Conservation (phyloP, 1,139 yeast species). For the Kurtzmaniella quercitrusa region DNA sequence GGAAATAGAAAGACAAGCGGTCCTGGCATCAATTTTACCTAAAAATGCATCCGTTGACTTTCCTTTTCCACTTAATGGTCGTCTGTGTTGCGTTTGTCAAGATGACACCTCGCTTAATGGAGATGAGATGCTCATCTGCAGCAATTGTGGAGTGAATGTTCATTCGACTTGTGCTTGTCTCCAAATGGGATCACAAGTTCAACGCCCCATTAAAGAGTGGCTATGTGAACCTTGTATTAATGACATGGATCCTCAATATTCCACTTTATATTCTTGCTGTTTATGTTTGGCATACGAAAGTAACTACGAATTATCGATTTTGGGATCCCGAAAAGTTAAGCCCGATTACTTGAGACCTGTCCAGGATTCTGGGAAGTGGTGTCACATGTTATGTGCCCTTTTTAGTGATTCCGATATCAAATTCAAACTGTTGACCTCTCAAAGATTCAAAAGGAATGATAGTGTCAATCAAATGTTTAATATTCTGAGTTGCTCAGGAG, state of each 20-base stretch:
- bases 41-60: slow-evolving; percentile 15
- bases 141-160: slow-evolving; percentile 65
- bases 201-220: slow-evolving; percentile 51
- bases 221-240: slow-evolving; percentile 80
- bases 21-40: slow-evolving; percentile 11
- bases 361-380: slow-evolving; percentile 63
- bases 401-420: slow-evolving; percentile 32
- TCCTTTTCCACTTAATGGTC: slow-evolving; percentile 22
- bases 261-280: slow-evolving; percentile 60
- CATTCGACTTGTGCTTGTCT: slow-evolving; percentile 74
- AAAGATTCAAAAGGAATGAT: slow-evolving; percentile 10
- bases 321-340: slow-evolving; percentile 35
- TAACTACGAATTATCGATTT: slow-evolving; percentile 41
- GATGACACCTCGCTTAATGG: slow-evolving; percentile 18
- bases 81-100: slow-evolving; percentile 59
- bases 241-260: slow-evolving; percentile 55
- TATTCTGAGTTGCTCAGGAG: slow-evolving; percentile 28
- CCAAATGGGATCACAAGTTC: slow-evolving; percentile 17
- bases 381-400: slow-evolving; percentile 73
- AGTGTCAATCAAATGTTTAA: slow-evolving; percentile 9
- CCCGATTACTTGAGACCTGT: slow-evolving; percentile 78
- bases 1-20: slow-evolving; percentile 5
- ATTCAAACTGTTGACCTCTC: slow-evolving; percentile 13
- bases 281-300: slow-evolving; percentile 59
- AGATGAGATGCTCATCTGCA: slow-evolving; percentile 50